These are phyloP conservation scores for Plantago rigida DNA, from an alignment of 305 asterid genomes.

Conservation along the genomic window DNA sequence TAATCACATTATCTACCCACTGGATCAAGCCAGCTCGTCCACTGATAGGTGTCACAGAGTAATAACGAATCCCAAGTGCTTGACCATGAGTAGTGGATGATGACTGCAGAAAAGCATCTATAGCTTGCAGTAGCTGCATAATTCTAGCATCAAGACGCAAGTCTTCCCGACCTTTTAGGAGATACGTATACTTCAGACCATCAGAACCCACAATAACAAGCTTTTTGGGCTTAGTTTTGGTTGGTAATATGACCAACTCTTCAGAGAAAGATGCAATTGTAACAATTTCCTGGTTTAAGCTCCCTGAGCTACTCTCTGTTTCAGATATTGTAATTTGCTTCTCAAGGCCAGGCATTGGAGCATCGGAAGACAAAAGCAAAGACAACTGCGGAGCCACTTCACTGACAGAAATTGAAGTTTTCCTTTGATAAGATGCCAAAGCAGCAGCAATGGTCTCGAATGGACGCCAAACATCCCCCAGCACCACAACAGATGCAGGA, in stretches of 20 bases:
- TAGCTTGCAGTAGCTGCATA: conserved; percentile 95
- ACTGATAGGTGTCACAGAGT: conserved; percentile 96
- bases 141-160: conserved; percentile 99
- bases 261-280: conserved; percentile 78
- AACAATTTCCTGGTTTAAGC: conserved; percentile 55
- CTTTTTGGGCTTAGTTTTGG: conserved; percentile 96
- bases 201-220: conserved; percentile 79
- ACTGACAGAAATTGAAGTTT: conserved; percentile 70
- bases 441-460: conserved; percentile 81
- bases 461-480: conserved; percentile 96
- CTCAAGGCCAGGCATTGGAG: conserved; percentile 99
- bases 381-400: conserved; percentile 96
- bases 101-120: conserved; percentile 79
- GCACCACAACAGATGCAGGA: conserved; percentile 79
- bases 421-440: conserved; percentile 87
- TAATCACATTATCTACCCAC: conserved; percentile 91
- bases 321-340: conserved; percentile 59
- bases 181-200: conserved; percentile 85
- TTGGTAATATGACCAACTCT: conserved; percentile 66
- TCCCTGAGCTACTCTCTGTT: conserved; percentile 40
- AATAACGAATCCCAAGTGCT: conserved; percentile 74
- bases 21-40: conserved; percentile 99
- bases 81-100: conserved; percentile 62
- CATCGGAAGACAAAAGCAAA: conserved; percentile 63
- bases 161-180: conserved; percentile 98